phyloP scores from a whole-genome alignment of 1,284 basidiomycete genomes.

The Malassezia obtusa region DNA sequence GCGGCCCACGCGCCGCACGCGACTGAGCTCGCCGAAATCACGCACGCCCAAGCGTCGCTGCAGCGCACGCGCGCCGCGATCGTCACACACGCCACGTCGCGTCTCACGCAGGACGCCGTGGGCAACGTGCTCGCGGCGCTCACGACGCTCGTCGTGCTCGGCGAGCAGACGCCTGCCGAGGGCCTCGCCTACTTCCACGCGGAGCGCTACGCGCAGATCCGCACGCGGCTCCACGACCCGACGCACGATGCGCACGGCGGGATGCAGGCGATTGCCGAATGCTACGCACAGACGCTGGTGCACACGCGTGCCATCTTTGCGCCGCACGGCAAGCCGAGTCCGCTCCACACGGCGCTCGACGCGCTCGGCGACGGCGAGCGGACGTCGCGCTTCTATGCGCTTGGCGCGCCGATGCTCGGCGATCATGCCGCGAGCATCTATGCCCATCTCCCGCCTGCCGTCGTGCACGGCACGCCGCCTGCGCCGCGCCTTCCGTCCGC shows the following conservation, averaged over 20 bases:
- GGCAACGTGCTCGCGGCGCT: neutral
- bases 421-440: neutral
- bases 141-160: neutral
- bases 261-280: neutral
- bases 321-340: neutral
- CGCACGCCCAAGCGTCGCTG: neutral
- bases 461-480: neutral
- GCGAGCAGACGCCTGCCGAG: neutral
- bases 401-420: constrained; percentile 1
- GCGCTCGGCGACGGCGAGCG: neutral
- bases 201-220: neutral
- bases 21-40: neutral
- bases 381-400: constrained; percentile 1
- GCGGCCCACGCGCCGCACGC: neutral
- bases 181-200: neutral
- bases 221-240: neutral
- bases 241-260: neutral
- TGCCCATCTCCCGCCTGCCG: neutral
- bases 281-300: neutral
- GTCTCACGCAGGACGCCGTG: neutral
- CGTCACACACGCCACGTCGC: neutral
- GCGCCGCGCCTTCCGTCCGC: neutral
- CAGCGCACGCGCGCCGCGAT: neutral
- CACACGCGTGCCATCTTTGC: neutral
- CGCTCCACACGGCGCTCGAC: neutral